Evolutionary conservation across 108 stramenopile species (phyloP).

Genomic region (Nitzschia sp.): DNA sequence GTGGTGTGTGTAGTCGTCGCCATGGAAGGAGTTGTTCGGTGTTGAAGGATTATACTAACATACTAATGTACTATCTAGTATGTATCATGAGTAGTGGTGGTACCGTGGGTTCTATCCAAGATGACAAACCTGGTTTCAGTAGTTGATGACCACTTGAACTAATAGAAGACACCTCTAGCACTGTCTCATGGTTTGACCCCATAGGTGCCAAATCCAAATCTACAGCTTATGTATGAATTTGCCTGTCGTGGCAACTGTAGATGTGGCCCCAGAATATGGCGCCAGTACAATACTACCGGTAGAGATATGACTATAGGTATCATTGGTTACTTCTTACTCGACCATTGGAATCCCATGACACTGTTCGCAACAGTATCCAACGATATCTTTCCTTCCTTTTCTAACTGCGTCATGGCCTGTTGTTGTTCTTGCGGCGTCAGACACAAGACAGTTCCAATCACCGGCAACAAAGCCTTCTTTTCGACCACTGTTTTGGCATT

Average conservation of each 20-base stretch:
- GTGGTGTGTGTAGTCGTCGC: no score
- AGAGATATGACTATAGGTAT: no score
- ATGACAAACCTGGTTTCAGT: background rate
- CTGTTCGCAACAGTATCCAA: constrained; percentile 30
- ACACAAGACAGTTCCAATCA: constrained; percentile 78
- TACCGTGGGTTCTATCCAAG: no score
- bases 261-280: constrained; percentile 12
- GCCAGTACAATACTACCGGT: background rate
- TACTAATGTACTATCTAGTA: no score
- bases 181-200: no score
- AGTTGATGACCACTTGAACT: no score
- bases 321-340: no score
- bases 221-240: constrained; percentile 5
- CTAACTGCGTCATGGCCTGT: constrained; percentile 54
- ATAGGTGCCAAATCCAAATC: no score
- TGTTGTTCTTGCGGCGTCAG: constrained; percentile 75
- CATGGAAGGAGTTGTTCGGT: no score
- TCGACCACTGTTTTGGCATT: constrained; percentile 69
- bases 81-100: no score
- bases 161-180: no score
- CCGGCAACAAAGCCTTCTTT: constrained; percentile 72
- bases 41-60: no score
- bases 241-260: constrained; percentile 29
- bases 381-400: constrained; percentile 41
- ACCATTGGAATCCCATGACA: constrained; percentile 22